Percentiles rank a stretch among this genome's conserved stretches.
phyloP scores from a whole-genome alignment of 371 early-diverging fungal species.

The Rhizopus stolonifer region DNA sequence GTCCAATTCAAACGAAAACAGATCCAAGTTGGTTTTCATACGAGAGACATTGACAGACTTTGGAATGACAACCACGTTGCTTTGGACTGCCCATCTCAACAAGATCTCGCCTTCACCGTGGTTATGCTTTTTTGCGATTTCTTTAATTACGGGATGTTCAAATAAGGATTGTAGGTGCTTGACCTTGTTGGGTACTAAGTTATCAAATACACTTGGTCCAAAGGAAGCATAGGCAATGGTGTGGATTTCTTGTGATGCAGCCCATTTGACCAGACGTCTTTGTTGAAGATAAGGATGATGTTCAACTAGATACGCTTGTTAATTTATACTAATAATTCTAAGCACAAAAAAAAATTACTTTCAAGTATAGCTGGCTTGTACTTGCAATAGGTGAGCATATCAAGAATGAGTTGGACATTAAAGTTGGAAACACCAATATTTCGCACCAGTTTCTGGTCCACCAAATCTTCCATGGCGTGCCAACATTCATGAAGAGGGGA shows the following conservation, averaged over 20 bases:
- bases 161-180: constrained; percentile 23
- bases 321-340: not conserved
- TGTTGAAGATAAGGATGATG: constrained; percentile 69
- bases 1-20: constrained; percentile 24
- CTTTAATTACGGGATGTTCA: constrained; percentile 28
- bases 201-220: constrained; percentile 53
- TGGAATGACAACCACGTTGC: constrained; percentile 61
- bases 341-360: not conserved
- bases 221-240: constrained; percentile 64
- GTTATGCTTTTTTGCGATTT: constrained; percentile 23
- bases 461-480: constrained; percentile 36
- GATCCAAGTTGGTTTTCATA: constrained; percentile 39
- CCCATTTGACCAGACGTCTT: constrained; percentile 40
- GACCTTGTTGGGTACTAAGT: constrained; percentile 51
- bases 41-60: constrained; percentile 54
- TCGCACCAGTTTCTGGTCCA: constrained; percentile 30
- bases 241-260: constrained; percentile 30
- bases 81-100: constrained; percentile 58
- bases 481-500: constrained; percentile 42
- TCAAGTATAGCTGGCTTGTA: constrained; percentile 31
- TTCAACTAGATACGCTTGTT: constrained; percentile 52
- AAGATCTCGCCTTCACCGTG: constrained; percentile 23
- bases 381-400: constrained; percentile 35
- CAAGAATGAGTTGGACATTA: constrained; percentile 33
- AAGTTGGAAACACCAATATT: constrained; percentile 69